phyloP scores from a whole-genome alignment of 352 stramenopile genomes.

The Thalassiosira oceanica region DNA sequence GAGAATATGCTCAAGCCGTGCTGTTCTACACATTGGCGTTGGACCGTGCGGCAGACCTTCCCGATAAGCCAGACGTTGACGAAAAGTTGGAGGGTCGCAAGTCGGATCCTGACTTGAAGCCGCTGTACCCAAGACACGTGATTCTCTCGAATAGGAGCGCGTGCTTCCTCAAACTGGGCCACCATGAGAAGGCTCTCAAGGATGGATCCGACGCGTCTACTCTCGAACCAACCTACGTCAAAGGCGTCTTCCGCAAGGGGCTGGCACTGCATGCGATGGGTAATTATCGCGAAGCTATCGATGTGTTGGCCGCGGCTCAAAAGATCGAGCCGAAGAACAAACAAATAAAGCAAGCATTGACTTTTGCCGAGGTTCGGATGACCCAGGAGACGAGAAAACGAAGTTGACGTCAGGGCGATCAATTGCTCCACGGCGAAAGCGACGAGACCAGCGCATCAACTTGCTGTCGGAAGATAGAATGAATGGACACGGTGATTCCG shows the following conservation, averaged over 20 bases:
- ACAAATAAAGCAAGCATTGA: slow-evolving; percentile 82
- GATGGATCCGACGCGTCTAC: slow-evolving; percentile 61
- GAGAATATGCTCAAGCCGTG: slow-evolving; percentile 83
- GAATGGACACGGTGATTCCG: no score
- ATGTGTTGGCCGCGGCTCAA: slow-evolving; percentile 64
- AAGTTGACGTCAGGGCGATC: no score
- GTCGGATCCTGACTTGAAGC: slow-evolving; percentile 7
- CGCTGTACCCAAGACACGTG: slow-evolving; percentile 67
- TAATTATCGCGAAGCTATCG: slow-evolving; percentile 71
- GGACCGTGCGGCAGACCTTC: slow-evolving; percentile 71
- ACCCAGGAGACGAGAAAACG: slow-evolving; percentile 75
- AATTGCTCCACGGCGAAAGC: no score
- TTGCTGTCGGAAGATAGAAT: no score
- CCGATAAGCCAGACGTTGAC: slow-evolving; percentile 37
- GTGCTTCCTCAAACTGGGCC: slow-evolving; percentile 81
- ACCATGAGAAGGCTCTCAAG: slow-evolving; percentile 79
- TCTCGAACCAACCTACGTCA: slow-evolving; percentile 77
- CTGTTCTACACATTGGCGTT: slow-evolving; percentile 82
- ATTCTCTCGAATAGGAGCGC: slow-evolving; percentile 77
- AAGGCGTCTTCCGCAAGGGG: slow-evolving; percentile 79
- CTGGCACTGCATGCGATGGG: slow-evolving; percentile 81
- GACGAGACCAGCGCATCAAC: no score
- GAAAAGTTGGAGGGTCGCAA: slow-evolving; percentile 12
- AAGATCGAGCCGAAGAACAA: slow-evolving; percentile 84
- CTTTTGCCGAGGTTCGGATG: slow-evolving; percentile 83